These are phyloP conservation scores for Xylaria intraflava DNA, from an alignment of 495 filamentous ascomycete genomes.

Conservation along the genomic window DNA sequence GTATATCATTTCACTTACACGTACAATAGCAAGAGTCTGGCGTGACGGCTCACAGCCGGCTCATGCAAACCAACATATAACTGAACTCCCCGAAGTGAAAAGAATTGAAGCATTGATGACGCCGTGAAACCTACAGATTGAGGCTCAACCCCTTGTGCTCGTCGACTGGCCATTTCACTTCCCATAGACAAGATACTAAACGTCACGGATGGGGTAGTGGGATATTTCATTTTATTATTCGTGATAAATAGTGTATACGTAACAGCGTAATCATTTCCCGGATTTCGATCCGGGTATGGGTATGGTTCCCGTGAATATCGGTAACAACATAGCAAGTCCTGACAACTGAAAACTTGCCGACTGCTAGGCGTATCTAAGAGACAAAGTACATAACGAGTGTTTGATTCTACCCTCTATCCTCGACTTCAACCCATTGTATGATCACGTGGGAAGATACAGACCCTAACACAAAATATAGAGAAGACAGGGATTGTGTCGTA, in stretches of 20 bases:
- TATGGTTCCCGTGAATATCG: not conserved
- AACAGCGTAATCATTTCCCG: not conserved
- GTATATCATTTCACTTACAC: not conserved
- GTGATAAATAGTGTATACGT: constrained; percentile 1
- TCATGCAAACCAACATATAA: no score
- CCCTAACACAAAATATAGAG: not conserved
- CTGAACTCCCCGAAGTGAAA: no score
- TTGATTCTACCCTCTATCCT: not conserved
- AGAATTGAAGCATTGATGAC: no score
- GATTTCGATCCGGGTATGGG: not conserved
- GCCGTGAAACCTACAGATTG: not conserved
- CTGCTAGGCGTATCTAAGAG: not conserved
- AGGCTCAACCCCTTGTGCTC: not conserved
- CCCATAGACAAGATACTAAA: not conserved
- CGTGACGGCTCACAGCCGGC: no score
- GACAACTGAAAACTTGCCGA: not conserved
- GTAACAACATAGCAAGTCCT: not conserved
- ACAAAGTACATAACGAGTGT: not conserved
- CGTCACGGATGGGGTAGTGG: not conserved
- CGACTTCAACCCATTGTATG: not conserved
- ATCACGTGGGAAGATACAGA: not conserved
- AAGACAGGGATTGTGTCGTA: not conserved
- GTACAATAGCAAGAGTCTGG: no score
- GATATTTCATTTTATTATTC: constrained; percentile 6
- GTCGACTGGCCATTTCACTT: not conserved